Conservation (phyloP, 2,329 filamentous ascomycete genomes). For the Fusarium buharicum region DNA sequence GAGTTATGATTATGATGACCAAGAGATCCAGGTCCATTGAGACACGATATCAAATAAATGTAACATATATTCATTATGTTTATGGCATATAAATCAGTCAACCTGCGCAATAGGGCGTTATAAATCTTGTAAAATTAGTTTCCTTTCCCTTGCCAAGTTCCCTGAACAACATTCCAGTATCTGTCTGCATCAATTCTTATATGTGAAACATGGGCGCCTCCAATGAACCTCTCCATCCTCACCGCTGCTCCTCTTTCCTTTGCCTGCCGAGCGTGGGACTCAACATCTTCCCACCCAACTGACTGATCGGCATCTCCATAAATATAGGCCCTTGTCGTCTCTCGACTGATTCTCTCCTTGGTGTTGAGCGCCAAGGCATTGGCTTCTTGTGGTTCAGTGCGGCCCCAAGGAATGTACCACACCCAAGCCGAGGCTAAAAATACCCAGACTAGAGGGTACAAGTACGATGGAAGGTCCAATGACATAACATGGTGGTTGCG, state of each 20-base stretch:
- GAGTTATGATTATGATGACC: constrained; percentile 2
- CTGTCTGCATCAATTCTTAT: constrained; percentile 56
- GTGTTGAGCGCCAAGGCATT: constrained; percentile 55
- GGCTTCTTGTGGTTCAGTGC: constrained; percentile 47
- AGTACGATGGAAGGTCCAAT: constrained; percentile 49
- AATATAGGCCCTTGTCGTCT: constrained; percentile 61
- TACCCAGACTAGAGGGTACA: constrained; percentile 50
- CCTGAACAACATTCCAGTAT: constrained; percentile 62
- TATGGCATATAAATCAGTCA: not conserved
- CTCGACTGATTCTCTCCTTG: constrained; percentile 46
- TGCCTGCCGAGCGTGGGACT: constrained; percentile 59
- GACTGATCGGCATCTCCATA: constrained; percentile 62
- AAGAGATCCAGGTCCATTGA: not conserved
- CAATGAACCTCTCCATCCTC: constrained; percentile 57
- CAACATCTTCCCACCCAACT: constrained; percentile 59
- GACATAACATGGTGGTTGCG: constrained; percentile 55
- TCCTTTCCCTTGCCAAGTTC: constrained; percentile 56
- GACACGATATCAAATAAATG: constrained; percentile 11
- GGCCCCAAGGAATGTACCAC: constrained; percentile 46
- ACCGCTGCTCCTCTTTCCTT: constrained; percentile 54
- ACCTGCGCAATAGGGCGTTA: not conserved
- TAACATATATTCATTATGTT: not conserved
- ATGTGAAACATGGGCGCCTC: constrained; percentile 63
- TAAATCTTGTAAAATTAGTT: not conserved
- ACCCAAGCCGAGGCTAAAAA: constrained; percentile 50